Base-by-base conservation (phyloP, 345 rosid genomes). In the Raphanus sativus region DNA sequence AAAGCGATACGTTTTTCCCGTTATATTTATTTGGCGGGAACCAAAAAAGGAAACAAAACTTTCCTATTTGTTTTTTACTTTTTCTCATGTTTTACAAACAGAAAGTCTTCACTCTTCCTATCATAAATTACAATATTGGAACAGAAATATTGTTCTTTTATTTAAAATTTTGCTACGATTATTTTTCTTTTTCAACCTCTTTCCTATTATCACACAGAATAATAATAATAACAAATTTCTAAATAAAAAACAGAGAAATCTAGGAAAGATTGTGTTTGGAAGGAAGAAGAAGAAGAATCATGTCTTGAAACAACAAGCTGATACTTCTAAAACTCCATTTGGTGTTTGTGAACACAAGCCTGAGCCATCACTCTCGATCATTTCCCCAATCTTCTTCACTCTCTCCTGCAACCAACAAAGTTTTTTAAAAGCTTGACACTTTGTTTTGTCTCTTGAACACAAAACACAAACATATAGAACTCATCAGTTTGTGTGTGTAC, bases 221-320 rank as follows among this genome's bases (percentile, higher is more conserved):
- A 67, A 32, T 32, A 5, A 32, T 32, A 32, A 32, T 32, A 28
- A 60, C 42, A n/a, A n/a, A 66, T 68, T 17, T 8, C 0, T 6
- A n/a, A 52, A 28, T 2, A 24, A 6, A 61, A 54, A 69, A 26
- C 42, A 69, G 24, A 28, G 40, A 60, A 26, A 26, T 28, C 34
- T 73, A 79, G 56, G 74, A 73, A 62, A 52, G 74, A 67, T 61
- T 61, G 28, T 50, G 74, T 78, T 61, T 73, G 59, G 62, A 74
- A 40, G 72, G 76, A 63, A 67, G 81, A 71, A 21, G 81, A 67
- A 79, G 75, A 67, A 79, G 75, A 74, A 74, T 74, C 54, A 40
- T 8, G 71, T 63, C 78, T 79, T 74, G 79, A 79, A 79, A 74
- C 78, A 79, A 74, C n/a, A 74, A 74, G 75, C 67, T 64, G 82